Conservation (phyloP, 1,139 yeast genomes). For the Chernovozyma sophiae-reginae region DNA sequence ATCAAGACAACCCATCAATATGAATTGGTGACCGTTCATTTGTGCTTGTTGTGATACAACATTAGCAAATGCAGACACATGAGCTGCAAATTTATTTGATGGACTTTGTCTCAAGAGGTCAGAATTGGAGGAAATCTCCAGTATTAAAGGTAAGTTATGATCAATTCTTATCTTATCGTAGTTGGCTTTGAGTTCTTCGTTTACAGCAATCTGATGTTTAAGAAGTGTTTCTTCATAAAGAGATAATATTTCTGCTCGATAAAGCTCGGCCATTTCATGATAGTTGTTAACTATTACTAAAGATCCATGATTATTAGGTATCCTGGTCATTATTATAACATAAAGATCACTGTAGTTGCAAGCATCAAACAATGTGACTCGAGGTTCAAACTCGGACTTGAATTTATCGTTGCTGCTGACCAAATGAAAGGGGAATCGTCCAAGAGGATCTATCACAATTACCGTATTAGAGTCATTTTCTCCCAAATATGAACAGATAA, state of each 20-base stretch:
- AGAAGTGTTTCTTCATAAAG: constrained; percentile 33
- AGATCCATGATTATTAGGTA: constrained; percentile 12
- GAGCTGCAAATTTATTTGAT: constrained; percentile 26
- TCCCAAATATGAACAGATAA: constrained; percentile 28
- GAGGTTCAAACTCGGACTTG: constrained; percentile 15
- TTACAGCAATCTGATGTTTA: constrained; percentile 29
- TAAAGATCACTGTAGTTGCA: constrained; percentile 26
- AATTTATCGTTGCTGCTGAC: constrained; percentile 18
- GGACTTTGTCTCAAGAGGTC: constrained; percentile 33
- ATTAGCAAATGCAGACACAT: constrained; percentile 25
- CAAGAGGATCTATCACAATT: constrained; percentile 28
- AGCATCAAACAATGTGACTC: constrained; percentile 15
- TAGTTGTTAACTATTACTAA: constrained; percentile 21
- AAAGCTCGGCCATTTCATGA: constrained; percentile 35
- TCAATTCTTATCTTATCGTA: constrained; percentile 19
- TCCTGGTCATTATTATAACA: background rate
- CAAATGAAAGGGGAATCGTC: constrained; percentile 26
- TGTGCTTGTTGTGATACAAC: constrained; percentile 16
- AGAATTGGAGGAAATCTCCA: constrained; percentile 29
- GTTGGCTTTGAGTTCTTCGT: constrained; percentile 19
- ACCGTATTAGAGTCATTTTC: constrained; percentile 13
- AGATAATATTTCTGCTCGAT: constrained; percentile 31
- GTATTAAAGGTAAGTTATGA: constrained; percentile 21
- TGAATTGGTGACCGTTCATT: constrained; percentile 12
- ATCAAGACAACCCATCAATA: constrained; percentile 30